Conservation (phyloP, 306 rosid species). For the Mucuna pruriens region DNA sequence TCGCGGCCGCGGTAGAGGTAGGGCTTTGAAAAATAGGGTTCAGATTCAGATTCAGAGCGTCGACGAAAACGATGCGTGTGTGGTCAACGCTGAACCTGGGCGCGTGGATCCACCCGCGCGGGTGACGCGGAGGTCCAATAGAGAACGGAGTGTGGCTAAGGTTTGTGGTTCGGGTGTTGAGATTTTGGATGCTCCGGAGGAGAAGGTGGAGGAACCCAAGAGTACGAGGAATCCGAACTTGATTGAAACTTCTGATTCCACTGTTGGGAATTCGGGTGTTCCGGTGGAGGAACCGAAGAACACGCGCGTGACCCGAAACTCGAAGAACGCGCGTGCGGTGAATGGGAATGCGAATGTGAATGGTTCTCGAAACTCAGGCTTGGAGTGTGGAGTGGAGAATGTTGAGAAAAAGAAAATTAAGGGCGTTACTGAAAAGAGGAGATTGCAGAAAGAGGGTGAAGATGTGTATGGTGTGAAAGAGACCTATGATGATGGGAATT, state of each 20-base stretch:
- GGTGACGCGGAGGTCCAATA: constrained; percentile 5
- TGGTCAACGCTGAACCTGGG: neutral
- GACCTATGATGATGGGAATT: neutral
- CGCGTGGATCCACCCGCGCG: constrained; percentile 10
- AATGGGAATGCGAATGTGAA: no score
- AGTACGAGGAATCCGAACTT: neutral
- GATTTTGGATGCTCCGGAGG: neutral
- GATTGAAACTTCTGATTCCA: neutral
- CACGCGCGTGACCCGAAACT: neutral
- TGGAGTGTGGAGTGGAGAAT: constrained; percentile 40
- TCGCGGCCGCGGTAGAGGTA: neutral
- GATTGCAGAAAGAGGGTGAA: constrained; percentile 37
- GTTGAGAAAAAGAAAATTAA: constrained; percentile 43
- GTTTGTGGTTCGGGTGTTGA: neutral
- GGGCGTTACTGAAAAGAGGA: constrained; percentile 41
- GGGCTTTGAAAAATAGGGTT: constrained; percentile 30
- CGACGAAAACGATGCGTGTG: constrained; percentile 3
- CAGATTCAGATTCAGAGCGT: neutral
- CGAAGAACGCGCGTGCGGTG: neutral
- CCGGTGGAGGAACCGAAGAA: constrained; percentile 10
- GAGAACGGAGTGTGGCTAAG: neutral
- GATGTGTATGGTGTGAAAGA: constrained; percentile 26
- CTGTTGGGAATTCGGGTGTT: neutral
- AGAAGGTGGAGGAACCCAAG: constrained; percentile 12
- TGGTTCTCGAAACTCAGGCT: no score